Base-by-base conservation (phyloP, 1,284 basidiomycete genomes). In the Fomes fomentarius region DNA sequence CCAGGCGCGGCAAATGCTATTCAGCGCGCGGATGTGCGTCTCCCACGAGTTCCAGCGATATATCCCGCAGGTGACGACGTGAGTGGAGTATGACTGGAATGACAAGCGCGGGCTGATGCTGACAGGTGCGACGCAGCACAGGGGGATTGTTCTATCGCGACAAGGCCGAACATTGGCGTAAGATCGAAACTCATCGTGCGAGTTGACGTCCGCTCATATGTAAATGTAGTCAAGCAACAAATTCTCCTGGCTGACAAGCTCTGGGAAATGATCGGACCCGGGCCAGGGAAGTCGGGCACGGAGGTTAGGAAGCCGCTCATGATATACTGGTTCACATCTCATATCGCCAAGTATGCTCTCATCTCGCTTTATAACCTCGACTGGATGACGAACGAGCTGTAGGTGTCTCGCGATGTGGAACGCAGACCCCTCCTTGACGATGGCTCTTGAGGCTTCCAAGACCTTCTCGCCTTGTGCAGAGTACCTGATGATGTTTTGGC, bases 301-400 rank as follows among this genome's bases (percentile, higher is more conserved):
- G 75, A 34, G 76, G 74, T 45, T 79, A 81, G 61, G 66, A 49
- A 76, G 24, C 28, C 72, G 85, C 43, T 86, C 68, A 87, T 85
- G 64, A 76, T 83, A 24, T 87, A 87, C 67, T 90, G 87, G 87
- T 87, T 89, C 64, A 87, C 88, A 84, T 79, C 79, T 17, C 86
- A 90, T 66, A 78, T 88, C 43, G 76, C 74, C 55, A 77, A 85
- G 87, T 86, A 60, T 46, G 70, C 33, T 14, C 30, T 9, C 49
- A 0, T 39, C 41, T 21, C 45, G 43, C 37, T 21, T n/a, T n/a
- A 22, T 47, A 47, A 37, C 25, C 5, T 6, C 12, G 12, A 19
- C 47, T 42, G 19, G 35, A 50, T 47, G 1, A 47, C 28, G 17
- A n/a, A 28, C 28, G 31, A 51, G 54, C 53, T 54, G 41, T 64